Evolutionary conservation across 768 basidiomycete species (phyloP).

Genomic region (Punctularia strigosozonata): DNA sequence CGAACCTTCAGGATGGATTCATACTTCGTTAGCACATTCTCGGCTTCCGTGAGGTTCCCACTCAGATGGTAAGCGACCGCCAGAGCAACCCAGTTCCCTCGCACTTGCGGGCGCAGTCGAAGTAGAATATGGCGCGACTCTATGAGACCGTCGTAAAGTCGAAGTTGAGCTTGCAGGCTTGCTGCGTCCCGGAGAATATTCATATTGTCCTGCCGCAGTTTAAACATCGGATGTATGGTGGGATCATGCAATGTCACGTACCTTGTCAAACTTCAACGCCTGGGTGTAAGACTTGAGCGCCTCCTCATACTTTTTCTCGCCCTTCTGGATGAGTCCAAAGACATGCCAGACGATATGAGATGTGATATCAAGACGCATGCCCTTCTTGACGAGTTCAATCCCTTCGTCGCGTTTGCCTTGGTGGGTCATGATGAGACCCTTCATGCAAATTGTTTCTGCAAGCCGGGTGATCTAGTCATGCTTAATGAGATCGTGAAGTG

Average conservation of each 20-base stretch:
- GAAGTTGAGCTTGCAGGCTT: slow-evolving; percentile 77
- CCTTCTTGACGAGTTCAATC: slow-evolving; percentile 73
- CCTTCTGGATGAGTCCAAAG: slow-evolving; percentile 88
- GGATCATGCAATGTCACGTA: slow-evolving; percentile 28
- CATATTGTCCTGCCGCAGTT: slow-evolving; percentile 64
- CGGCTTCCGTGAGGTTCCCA: slow-evolving; percentile 59
- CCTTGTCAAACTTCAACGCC: slow-evolving; percentile 84
- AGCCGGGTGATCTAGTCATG: slow-evolving; percentile 3
- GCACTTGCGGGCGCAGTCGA: slow-evolving; percentile 65
- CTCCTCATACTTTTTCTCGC: slow-evolving; percentile 90
- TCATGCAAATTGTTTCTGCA: slow-evolving; percentile 92
- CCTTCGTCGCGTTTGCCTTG: slow-evolving; percentile 76
- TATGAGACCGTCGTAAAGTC: slow-evolving; percentile 66
- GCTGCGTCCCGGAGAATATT: slow-evolving; percentile 90
- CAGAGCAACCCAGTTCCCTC: slow-evolving; percentile 83
- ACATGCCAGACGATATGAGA: slow-evolving; percentile 99
- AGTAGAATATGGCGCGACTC: slow-evolving; percentile 78
- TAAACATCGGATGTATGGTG: not conserved
- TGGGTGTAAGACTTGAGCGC: slow-evolving; percentile 88
- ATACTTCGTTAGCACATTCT: slow-evolving; percentile 63
- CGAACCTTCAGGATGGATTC: slow-evolving; percentile 59
- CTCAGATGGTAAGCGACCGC: slow-evolving; percentile 85
- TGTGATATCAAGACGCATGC: slow-evolving; percentile 65
- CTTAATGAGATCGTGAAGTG: not conserved
- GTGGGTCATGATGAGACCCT: slow-evolving; percentile 77